A percentile compares a stretch with the other conserved stretches of the same genome.
Conservation (phyloP, 192 early-diverging fungal species). For the Coemansia sp. region DNA sequence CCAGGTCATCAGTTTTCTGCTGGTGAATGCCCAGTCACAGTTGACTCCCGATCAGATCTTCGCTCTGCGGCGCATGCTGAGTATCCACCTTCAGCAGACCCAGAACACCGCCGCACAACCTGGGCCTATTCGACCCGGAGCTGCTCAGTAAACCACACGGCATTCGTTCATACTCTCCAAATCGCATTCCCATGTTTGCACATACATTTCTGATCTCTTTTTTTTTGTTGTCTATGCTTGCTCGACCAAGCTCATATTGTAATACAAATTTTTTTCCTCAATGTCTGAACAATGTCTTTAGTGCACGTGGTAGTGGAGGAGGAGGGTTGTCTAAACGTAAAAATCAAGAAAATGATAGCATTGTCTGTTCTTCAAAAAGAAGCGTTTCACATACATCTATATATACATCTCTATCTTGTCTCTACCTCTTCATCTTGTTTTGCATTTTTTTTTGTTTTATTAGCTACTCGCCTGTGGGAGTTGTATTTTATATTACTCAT, state of each 20-base stretch:
- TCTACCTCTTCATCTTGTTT: neutral
- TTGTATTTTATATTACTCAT: neutral
- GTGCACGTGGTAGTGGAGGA: neutral
- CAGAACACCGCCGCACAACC: slow-evolving; percentile 13
- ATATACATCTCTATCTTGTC: neutral
- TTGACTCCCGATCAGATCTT: slow-evolving; percentile 23
- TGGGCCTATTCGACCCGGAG: slow-evolving; percentile 21
- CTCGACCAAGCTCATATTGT: neutral
- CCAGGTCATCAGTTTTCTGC: slow-evolving; percentile 22
- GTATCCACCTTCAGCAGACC: slow-evolving; percentile 16
- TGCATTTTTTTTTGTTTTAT: neutral
- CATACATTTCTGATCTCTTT: neutral
- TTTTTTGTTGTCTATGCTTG: neutral
- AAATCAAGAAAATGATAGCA: neutral
- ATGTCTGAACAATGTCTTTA: neutral
- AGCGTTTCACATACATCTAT: neutral
- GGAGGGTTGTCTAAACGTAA: slow-evolving; percentile 1
- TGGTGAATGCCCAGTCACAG: slow-evolving; percentile 31
- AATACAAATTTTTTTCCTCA: neutral
- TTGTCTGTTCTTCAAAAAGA: neutral
- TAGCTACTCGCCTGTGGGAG: neutral
- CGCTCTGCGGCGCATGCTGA: slow-evolving; percentile 22
- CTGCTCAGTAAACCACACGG: slow-evolving; percentile 17
- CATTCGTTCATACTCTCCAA: neutral
- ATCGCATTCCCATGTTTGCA: neutral